Base-by-base conservation (phyloP, 177 flowering plant species). In the Vitis hybrid region DNA sequence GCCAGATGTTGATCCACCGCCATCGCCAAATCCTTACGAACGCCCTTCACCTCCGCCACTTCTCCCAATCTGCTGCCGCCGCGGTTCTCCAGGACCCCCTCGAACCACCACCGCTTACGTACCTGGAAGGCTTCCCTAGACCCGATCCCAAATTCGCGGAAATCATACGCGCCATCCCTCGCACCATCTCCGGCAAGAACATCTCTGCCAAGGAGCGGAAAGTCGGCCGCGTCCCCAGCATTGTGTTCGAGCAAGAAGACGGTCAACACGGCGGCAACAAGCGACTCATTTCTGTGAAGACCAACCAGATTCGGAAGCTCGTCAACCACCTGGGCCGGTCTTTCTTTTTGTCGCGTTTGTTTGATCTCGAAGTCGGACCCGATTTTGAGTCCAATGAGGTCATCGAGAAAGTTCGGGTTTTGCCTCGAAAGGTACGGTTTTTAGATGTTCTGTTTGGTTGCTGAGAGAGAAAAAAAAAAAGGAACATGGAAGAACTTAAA, bases 221-320 rank as follows among this genome's bases (percentile, higher is more conserved):
- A 70, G 85, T 74, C 2, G 97, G 97, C 0, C 82, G 95, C 1
- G 88, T 96, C 3, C 98, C 98, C 1, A 84, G 92, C 79, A 88
- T 93, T 67, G 83, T 96, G 4, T 93, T 93, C 70, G 98, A 93
- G 81, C 95, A 91, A 64, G 91, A 88, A 58, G 91, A 90, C 66
- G 99, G 99, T 2, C 86, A 93, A 66, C 88, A 88, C 48, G 98
- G 99, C 14, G 99, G 99, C 48, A 93, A 96, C 79, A 96, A 96
- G 80, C 76, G 95, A 11, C 84, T 96, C 51, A 83, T 96, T 22
- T 90, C 98, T 2, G 95, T 96, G 0, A 76, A 73, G 71, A 77
- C 73, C n/a, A 87, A 87, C 67, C 99, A 93, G 89, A 90, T 96
- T 65, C 81, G 78, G 78, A 93, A 93, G 76, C 86, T 95, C 15